Base-by-base conservation (phyloP, 2,329 filamentous ascomycete species). In the Aspergillus sp. region DNA sequence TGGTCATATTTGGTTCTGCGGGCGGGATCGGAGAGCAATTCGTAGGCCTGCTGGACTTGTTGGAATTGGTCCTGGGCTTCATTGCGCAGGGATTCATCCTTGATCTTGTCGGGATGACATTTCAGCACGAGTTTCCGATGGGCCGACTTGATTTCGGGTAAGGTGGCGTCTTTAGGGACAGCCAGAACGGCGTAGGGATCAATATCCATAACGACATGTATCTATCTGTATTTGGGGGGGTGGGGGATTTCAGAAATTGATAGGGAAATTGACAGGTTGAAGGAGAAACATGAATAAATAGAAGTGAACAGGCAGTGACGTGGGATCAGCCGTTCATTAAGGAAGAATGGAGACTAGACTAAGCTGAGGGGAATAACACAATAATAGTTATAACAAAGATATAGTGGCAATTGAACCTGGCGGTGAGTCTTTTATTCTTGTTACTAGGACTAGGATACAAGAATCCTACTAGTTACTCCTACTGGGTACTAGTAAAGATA, bases 21-120 rank as follows among this genome's bases (percentile, higher is more conserved):
- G 5, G 73, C 76, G 23, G 91, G 86, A 63, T 96, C 85, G 61
- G 82, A 87, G 51, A 98, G 80, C 25, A 93, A 76, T 69, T 97
- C 93, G 70, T 95, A 98, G 44, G 93, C 90, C 60, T 90, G 82
- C 67, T 96, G 90, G 30, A 97, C 88, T 65, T 83, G 84, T 69
- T 96, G 90, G 62, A 97, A 98, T 69, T 95, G 85, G 58, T 89
- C 84, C 59, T 87, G 83, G 67, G 90, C 94, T 58, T 82, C 74
- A 50, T 82, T 81, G 70, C 93, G 94, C 60, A 86, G 74, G 13
- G 81, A 75, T 46, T 85, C 82, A 60, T 95, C 82, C 56, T 89
- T 84, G 53, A 95, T 82, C 72, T 95, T 95, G 75, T 96, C 90
- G 30, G 90, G 90, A 59, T 96, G 90, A 64, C 86, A 90, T 67